Base-by-base conservation (phyloP, 176 grass and related monocot genomes). In the Typha latifolia region DNA sequence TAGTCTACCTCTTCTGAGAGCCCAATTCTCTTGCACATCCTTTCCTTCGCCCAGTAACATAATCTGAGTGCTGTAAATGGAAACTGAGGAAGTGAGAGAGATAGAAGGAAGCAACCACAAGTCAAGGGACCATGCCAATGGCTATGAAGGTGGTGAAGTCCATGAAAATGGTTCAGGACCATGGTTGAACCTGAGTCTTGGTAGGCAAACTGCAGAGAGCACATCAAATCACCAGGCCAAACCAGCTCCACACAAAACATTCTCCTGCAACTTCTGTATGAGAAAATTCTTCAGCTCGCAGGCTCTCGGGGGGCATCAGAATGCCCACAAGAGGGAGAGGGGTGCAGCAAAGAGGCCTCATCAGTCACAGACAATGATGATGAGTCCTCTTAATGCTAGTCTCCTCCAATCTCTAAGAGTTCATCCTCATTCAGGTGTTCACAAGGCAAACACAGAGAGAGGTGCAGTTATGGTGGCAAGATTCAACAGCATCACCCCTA, bases 231-330 rank as follows among this genome's bases (percentile, higher is more conserved):
- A 61, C 63, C 82, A 90, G 66, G 11, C 83, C 5, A 67, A 63
- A 50, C 57, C 68, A 16, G 32, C 68, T 15, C 62, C 78, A 20
- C 90, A 82, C 23, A 84, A 87, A 69, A 95, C 72, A 18, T 90
- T 95, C 81, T 87, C 90, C 47, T 95, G 90, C 81, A 90, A 95
- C 75, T 95, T 85, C 78, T 95, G 86, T 83, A 86, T 84, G 83
- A 85, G 78, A 59, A 95, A 90, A 75, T 95, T 95, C 71, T 90
- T 87, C 83, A 95, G 86, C 24, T 95, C 86, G 0, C 90, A 95
- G 78, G 90, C 90, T 12, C 82, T 95, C 37, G 90, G 90, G 0
- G 90, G 90, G 13, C 90, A 95, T 66, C 90, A 95, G 70, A 90
- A 95, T 68, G 90, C 90, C 34, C 90, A 95, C 78, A 95, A 87